Evolutionary conservation across 805 yeast species (phyloP).

Genomic region (Blastobotrys chiropterorum): DNA sequence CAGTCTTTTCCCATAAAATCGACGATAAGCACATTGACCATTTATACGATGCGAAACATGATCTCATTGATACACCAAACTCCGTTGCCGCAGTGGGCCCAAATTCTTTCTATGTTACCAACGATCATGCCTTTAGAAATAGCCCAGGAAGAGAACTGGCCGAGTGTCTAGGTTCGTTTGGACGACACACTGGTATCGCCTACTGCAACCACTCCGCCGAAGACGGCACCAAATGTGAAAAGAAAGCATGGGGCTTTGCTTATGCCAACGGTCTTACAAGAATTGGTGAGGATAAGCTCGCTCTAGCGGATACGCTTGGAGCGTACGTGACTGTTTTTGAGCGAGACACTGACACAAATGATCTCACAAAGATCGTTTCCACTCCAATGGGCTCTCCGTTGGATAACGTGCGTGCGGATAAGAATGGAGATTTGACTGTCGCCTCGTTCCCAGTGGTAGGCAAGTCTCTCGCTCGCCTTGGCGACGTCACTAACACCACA

Average conservation of each 20-base stretch:
- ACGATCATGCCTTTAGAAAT: neutral
- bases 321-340: neutral
- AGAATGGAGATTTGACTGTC: neutral
- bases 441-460: neutral
- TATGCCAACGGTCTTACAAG: slow-evolving; percentile 1
- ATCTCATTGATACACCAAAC: neutral
- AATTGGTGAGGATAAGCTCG: neutral
- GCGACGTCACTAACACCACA: neutral
- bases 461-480: neutral
- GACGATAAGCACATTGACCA: neutral
- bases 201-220: neutral
- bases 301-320: neutral
- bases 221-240: neutral
- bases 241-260: neutral
- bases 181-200: neutral
- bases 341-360: neutral
- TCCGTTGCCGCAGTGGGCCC: slow-evolving; percentile 1
- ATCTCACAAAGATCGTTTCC: neutral
- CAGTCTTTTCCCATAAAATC: neutral
- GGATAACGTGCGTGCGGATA: neutral
- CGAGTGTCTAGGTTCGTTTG: neutral
- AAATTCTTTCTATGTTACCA: neutral
- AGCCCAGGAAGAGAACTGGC: neutral
- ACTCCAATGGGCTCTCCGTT: neutral
- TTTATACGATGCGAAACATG: neutral